Evolutionary conservation across 2,329 filamentous ascomycete species (phyloP), one percentile per base, ranked within the genome.

Genomic region (Ambrosiella xylebori): DNA sequence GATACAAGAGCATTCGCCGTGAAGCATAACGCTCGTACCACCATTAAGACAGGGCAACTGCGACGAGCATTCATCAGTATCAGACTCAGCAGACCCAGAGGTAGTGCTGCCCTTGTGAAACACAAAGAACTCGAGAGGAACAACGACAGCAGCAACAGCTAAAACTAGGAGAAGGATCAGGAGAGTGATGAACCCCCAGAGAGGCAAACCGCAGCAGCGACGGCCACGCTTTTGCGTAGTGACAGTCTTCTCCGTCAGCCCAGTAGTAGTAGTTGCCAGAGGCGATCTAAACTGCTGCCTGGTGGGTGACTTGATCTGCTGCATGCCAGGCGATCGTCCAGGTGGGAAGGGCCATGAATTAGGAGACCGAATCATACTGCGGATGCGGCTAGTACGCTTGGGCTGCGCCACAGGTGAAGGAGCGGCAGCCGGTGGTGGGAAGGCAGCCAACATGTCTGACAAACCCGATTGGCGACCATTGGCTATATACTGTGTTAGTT

Each of bases 181-280:
- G 9, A 80, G 66, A 0, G 88, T 66, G 19, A 93, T 70, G 65
- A 95, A 90, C 0, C 78, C 79, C 82, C 88, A 94, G 13, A 85
- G 67, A 1, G 88, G 86, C 64, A 97, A 77, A 13, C 91, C 91
- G 66, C 91, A 98, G 70, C 86, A 94, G 58, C 80, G 80, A 44
- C 85, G 80, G 11, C 74, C 69, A 35, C 64, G 65, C 61, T 71
- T 73, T 64, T 64, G 27, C 7, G 17, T 49, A 12, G 36, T 35
- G 44, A 47, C 12, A 5, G 51, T 39, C 52, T 60, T 60, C 19
- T 63, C 63, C 36, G 64, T 50, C 37, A 56, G 47, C 9, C 59
- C 59, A 7, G 56, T 58, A 27, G 44, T 17, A 27, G 45, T 55
- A 19, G 53, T 51, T 27, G 56, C 45, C 7, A 60, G 39, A 35